Percentiles rank a stretch among this genome's conserved stretches.
phyloP scores from a whole-genome alignment of 805 yeast species.

The Candida sphagnicola region DNA sequence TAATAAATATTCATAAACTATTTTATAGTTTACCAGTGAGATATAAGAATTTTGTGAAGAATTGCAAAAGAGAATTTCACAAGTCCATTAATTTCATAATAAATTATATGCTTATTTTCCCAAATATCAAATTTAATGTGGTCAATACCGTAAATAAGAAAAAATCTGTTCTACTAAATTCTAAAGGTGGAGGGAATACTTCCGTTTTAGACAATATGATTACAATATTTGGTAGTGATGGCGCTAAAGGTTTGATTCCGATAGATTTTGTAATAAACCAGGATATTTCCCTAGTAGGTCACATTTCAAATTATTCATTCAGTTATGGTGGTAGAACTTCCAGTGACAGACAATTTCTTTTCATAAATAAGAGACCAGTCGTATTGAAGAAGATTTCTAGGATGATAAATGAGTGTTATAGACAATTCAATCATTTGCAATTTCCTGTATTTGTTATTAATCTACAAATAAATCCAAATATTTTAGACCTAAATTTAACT shows the following conservation, averaged over 20 bases:
- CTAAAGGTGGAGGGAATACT: constrained; percentile 49
- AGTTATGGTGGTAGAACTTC: constrained; percentile 60
- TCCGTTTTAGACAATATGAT: constrained; percentile 49
- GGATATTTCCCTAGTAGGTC: constrained; percentile 48
- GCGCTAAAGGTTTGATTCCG: constrained; percentile 53
- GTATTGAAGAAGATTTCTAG: constrained; percentile 49
- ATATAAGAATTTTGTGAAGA: constrained; percentile 64
- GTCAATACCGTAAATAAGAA: constrained; percentile 43
- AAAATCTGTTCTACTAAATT: constrained; percentile 52
- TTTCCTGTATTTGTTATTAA: constrained; percentile 67
- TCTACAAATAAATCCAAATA: constrained; percentile 46
- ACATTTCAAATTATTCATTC: constrained; percentile 70
- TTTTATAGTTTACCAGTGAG: constrained; percentile 81
- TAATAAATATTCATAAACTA: constrained; percentile 51
- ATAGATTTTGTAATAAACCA: constrained; percentile 41
- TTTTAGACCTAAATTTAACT: constrained; percentile 81
- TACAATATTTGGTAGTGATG: constrained; percentile 67
- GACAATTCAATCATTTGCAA: constrained; percentile 66
- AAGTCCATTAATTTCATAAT: constrained; percentile 63
- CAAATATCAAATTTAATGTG: constrained; percentile 57
- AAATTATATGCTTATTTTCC: constrained; percentile 60
- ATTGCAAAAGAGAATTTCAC: constrained; percentile 65
- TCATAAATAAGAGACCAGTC: constrained; percentile 75
- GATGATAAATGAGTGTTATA: constrained; percentile 70
- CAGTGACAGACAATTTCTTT: constrained; percentile 72